Conservation (phyloP, 345 rosid genomes). For the Gossypium rotundifolium region DNA sequence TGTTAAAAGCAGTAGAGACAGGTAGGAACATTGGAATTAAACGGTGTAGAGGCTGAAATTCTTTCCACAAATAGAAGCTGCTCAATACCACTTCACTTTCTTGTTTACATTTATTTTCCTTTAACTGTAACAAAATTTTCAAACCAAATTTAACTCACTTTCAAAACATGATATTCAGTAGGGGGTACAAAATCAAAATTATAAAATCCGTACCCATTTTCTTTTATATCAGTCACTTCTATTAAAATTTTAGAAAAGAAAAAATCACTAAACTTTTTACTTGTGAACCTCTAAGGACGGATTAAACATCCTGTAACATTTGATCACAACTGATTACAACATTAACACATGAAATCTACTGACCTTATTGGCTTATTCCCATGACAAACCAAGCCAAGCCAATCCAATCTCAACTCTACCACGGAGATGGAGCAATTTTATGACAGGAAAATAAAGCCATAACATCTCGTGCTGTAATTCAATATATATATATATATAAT, state of each 20-base stretch:
- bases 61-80: not conserved
- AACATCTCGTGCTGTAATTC: not conserved
- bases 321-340: constrained; percentile 4
- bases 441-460: not conserved
- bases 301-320: not conserved
- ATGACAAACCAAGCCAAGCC: not conserved
- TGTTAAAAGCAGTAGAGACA: not conserved
- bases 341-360: not conserved
- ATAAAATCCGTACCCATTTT: too few species aligned
- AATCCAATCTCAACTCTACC: constrained; percentile 3
- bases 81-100: not conserved
- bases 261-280: too few species aligned
- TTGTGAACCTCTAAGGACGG: too few species aligned
- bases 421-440: not conserved
- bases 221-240: too few species aligned
- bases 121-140: not conserved
- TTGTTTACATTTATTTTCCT: not conserved
- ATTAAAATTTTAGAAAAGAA: too few species aligned
- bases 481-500: not conserved
- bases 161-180: not conserved
- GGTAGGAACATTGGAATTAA: not conserved
- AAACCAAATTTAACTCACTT: not conserved
- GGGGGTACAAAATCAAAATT: too few species aligned
- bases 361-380: constrained; percentile 5
- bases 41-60: not conserved